Evolutionary conservation across 805 yeast genomes (phyloP), one percentile per base, ranked within the genome.

Genomic region (Yamadazyma tumulicola): DNA sequence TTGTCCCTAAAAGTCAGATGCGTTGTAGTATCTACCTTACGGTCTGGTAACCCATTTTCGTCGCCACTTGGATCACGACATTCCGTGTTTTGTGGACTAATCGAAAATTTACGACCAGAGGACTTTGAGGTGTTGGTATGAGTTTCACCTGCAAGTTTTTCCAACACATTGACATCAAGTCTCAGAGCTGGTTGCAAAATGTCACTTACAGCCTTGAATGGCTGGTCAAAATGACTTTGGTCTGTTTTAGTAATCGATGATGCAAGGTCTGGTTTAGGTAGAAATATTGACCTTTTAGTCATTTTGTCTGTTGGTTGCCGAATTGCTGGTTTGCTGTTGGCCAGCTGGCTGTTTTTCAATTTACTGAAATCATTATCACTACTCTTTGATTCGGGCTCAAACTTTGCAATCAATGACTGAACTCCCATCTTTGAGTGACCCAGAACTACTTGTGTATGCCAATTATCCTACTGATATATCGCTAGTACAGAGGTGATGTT

Each of bases 401-500:
- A 35, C 23, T 25, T 22, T 15, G 43, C 35, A 4, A 39, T 35
- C 28, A 39, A 35, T 3, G 38, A 26, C 9, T 32, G 39, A 9
- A 39, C 43, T 3, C 37, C 15, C 26, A 22, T 14, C 6, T 11
- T n/a, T n/a, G n/a, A n/a, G n/a, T n/a, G n/a, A n/a, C n/a, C n/a
- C n/a, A n/a, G n/a, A n/a, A n/a, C n/a, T n/a, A n/a, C n/a, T n/a
- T n/a, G n/a, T n/a, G n/a, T n/a, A n/a, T n/a, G n/a, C n/a, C n/a
- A n/a, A n/a, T n/a, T n/a, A n/a, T n/a, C n/a, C n/a, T n/a, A n/a
- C n/a, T n/a, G n/a, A n/a, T n/a, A n/a, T n/a, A n/a, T n/a, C n/a
- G n/a, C n/a, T n/a, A n/a, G n/a, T n/a, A n/a, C n/a, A n/a, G n/a
- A n/a, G n/a, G n/a, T n/a, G n/a, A n/a, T n/a, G n/a, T n/a, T n/a